Percentiles rank a stretch among this genome's conserved stretches.
phyloP scores from a whole-genome alignment of 2,329 filamentous ascomycete species.

The Emergomyces orientalis region DNA sequence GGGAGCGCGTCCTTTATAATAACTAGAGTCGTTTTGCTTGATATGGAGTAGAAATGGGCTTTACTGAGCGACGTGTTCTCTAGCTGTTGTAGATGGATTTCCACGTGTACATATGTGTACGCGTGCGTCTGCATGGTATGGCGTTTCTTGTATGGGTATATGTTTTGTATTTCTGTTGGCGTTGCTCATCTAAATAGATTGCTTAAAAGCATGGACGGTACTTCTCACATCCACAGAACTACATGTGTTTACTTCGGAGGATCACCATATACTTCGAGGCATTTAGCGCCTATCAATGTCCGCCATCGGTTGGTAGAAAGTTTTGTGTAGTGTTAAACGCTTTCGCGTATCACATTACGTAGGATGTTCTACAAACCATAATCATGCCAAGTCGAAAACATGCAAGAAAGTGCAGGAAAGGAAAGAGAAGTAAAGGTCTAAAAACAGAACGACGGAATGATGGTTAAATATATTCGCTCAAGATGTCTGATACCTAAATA shows the following conservation, averaged over 20 bases:
- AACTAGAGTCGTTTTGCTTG: background rate
- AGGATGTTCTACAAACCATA: background rate
- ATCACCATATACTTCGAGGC: background rate
- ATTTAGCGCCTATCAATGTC: background rate
- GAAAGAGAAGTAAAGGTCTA: background rate
- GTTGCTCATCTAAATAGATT: background rate
- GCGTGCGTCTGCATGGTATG: background rate
- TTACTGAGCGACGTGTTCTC: background rate
- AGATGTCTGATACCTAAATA: slow-evolving; percentile 4
- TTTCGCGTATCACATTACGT: background rate
- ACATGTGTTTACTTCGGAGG: background rate
- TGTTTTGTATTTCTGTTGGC: background rate
- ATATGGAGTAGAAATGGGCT: background rate
- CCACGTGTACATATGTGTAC: background rate
- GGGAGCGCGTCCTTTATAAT: background rate
- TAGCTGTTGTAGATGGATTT: background rate
- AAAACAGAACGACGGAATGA: slow-evolving; percentile 1
- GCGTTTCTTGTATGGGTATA: background rate
- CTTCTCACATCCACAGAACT: background rate
- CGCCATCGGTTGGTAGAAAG: background rate
- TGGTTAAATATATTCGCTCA: slow-evolving; percentile 6
- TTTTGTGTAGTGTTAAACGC: background rate
- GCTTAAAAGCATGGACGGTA: background rate
- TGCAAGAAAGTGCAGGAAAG: background rate
- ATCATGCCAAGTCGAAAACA: background rate